Conservation (phyloP, 768 basidiomycete species). For the Udeniomyces megalosporus region DNA sequence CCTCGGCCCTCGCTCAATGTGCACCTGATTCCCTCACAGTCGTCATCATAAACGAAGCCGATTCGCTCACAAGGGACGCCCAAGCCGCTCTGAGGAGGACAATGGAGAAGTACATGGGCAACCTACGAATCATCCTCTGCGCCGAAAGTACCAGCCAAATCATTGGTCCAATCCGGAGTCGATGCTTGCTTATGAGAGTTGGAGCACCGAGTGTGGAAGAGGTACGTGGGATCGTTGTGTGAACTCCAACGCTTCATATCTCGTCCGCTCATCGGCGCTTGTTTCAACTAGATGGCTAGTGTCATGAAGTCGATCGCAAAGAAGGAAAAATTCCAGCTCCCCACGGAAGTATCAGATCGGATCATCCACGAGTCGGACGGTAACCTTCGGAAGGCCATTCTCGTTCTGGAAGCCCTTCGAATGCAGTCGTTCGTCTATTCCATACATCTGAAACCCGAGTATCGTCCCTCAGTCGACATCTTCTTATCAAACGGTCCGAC, state of each 20-base stretch:
- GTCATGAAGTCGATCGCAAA: conserved; percentile 68
- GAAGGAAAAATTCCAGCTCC: conserved; percentile 64
- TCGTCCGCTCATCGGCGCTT: neutral
- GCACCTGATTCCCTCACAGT: conserved; percentile 38
- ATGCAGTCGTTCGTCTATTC: conserved; percentile 78
- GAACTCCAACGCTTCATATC: too few species aligned
- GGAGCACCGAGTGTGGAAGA: conserved; percentile 67
- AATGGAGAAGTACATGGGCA: conserved; percentile 99
- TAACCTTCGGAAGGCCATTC: conserved; percentile 83
- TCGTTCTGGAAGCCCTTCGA: conserved; percentile 86
- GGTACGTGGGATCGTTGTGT: conserved; percentile 34
- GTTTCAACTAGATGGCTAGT: conserved; percentile 46
- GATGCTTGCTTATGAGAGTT: conserved; percentile 84
- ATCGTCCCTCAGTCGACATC: neutral
- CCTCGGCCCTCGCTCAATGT: neutral
- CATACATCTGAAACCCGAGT: neutral
- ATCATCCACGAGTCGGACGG: conserved; percentile 70
- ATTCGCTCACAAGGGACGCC: conserved; percentile 83
- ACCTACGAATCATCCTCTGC: conserved; percentile 89
- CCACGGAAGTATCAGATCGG: conserved; percentile 52
- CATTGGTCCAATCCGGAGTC: conserved; percentile 90
- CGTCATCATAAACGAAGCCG: conserved; percentile 96
- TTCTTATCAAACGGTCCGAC: neutral
- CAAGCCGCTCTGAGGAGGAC: conserved; percentile 92
- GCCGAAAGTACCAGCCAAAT: conserved; percentile 88